Conservation (phyloP, 169 alveolate species). For the Cryptosporidium felis region DNA sequence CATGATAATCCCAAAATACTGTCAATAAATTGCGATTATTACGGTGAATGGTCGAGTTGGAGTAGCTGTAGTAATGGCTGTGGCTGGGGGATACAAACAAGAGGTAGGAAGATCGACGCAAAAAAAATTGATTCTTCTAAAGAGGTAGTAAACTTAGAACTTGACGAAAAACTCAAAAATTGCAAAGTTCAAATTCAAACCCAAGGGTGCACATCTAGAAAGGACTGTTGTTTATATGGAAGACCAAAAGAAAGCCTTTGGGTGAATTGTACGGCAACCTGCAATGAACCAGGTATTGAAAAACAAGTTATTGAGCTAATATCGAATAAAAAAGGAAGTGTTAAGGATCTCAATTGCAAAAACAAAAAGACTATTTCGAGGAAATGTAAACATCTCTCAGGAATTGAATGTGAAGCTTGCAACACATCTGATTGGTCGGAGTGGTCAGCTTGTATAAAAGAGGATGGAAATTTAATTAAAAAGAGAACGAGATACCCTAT, state of each 20-base stretch:
- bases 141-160: neutral
- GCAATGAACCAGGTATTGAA: neutral
- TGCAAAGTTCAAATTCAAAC: slow-evolving; percentile 50
- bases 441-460: slow-evolving; percentile 23
- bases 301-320: slow-evolving; percentile 4
- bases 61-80: slow-evolving; percentile 27
- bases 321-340: slow-evolving; percentile 2
- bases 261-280: slow-evolving; percentile 16
- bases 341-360: neutral
- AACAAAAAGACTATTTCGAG: slow-evolving; percentile 14
- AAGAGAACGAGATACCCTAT: slow-evolving; percentile 9
- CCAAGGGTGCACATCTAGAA: slow-evolving; percentile 10
- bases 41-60: slow-evolving; percentile 50
- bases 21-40: slow-evolving; percentile 16
- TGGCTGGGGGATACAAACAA: slow-evolving; percentile 59
- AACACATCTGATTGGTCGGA: neutral
- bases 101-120: slow-evolving; percentile 42
- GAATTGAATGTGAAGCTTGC: neutral
- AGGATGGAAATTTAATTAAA: slow-evolving; percentile 2
- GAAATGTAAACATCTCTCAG: neutral
- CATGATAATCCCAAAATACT: slow-evolving; percentile 21
- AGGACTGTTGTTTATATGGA: slow-evolving; percentile 39
- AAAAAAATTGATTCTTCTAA: neutral
- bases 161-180: neutral
- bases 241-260: slow-evolving; percentile 5